phyloP scores from a whole-genome alignment of 208 protist genomes.

The Leishmania guyanensis region DNA sequence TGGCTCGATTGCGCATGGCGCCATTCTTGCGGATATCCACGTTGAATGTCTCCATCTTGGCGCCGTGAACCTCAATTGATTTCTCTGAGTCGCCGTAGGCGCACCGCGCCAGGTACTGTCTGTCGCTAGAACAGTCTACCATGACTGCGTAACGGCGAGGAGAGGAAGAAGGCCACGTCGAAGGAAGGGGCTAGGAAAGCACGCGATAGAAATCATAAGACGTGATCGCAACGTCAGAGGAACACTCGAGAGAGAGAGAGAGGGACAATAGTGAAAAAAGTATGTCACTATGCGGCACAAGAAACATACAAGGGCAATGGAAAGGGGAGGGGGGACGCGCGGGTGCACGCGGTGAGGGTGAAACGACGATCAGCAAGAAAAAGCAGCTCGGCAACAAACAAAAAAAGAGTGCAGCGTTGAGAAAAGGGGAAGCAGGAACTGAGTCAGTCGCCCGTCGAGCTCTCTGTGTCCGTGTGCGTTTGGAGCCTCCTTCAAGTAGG shows the following conservation, averaged over 20 bases:
- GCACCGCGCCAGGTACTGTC: slow-evolving; percentile 46
- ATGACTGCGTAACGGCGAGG: slow-evolving; percentile 9
- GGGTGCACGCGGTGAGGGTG: no score
- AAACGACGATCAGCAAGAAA: background rate
- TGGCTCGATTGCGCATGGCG: slow-evolving; percentile 75
- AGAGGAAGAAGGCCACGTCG: background rate
- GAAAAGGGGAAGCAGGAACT: no score
- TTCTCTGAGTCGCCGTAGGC: slow-evolving; percentile 71
- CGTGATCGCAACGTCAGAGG: background rate
- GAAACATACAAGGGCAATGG: no score
- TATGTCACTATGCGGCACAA: no score
- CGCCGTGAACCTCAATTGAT: slow-evolving; percentile 70
- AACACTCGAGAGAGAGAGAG: slow-evolving; percentile 4
- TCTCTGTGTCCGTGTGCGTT: no score
- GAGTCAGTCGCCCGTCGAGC: no score
- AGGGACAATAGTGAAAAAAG: background rate
- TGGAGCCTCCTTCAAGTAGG: no score
- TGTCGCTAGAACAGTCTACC: slow-evolving; percentile 39
- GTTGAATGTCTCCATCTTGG: slow-evolving; percentile 84
- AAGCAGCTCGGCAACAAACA: background rate
- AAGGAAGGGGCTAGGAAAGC: slow-evolving; percentile 13
- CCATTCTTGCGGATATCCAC: slow-evolving; percentile 84
- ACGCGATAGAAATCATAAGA: background rate
- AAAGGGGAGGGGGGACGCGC: no score
- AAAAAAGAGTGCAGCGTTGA: background rate